A percentile compares a stretch with the other conserved stretches of the same genome.
Conservation (phyloP, 2,329 filamentous ascomycete genomes). For the Beauveria australis region DNA sequence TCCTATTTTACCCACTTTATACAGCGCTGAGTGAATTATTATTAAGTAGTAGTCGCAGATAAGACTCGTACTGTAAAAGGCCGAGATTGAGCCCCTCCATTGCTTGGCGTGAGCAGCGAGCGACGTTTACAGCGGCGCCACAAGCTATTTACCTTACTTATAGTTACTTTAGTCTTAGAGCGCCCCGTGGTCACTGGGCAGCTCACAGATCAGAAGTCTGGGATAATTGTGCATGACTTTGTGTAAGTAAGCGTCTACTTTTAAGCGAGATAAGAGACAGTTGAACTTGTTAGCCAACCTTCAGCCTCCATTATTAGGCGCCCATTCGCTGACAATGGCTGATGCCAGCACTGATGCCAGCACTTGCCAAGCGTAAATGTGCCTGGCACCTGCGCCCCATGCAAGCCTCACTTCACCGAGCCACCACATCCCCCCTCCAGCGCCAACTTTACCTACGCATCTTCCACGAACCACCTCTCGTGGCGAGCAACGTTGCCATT, state of each 20-base stretch:
- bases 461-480: not conserved
- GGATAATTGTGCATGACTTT: too few species aligned
- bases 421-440: slow-evolving; percentile 6
- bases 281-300: too few species aligned
- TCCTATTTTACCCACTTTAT: too few species aligned
- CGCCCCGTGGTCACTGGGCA: too few species aligned
- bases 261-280: too few species aligned
- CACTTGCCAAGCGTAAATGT: not conserved
- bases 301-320: not conserved
- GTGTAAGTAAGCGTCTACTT: too few species aligned
- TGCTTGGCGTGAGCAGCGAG: not conserved
- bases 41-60: too few species aligned
- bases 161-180: too few species aligned
- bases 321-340: not conserved
- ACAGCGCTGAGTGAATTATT: too few species aligned
- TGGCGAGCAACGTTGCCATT: slow-evolving; percentile 7
- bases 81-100: not conserved
- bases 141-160: too few species aligned
- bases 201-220: too few species aligned
- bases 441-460: slow-evolving; percentile 4
- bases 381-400: not conserved
- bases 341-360: not conserved
- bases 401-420: not conserved
- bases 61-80: too few species aligned
- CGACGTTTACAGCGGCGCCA: not conserved